Evolutionary conservation across 1,284 basidiomycete species (phyloP).

Genomic region (Psilocybe mexicana): DNA sequence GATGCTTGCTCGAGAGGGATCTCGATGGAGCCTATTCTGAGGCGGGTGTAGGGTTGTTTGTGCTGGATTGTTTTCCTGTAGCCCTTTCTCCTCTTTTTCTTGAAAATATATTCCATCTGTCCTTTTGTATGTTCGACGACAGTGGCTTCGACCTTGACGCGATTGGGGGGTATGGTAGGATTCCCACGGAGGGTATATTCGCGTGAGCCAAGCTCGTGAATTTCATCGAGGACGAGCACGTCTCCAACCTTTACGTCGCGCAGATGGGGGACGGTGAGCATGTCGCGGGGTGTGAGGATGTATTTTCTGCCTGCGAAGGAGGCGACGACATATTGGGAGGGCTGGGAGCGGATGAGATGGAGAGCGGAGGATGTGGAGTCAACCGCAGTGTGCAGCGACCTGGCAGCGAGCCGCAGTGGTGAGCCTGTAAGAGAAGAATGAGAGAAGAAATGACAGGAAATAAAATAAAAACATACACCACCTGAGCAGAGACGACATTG

Average conservation of each 20-base stretch:
- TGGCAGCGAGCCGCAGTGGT: conserved; percentile 20
- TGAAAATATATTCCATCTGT: conserved; percentile 86
- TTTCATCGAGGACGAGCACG: conserved; percentile 79
- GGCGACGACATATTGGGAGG: conserved; percentile 87
- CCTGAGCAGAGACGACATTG: conserved; percentile 26
- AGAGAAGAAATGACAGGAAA: conserved; percentile 1
- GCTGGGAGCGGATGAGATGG: conserved; percentile 74
- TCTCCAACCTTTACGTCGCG: conserved; percentile 84
- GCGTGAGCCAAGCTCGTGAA: conserved; percentile 93
- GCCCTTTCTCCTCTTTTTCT: conserved; percentile 98
- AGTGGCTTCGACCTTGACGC: conserved; percentile 80
- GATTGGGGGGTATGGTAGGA: conserved; percentile 56
- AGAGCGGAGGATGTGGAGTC: conserved; percentile 52
- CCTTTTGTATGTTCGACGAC: conserved; percentile 97
- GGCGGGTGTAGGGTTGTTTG: conserved; percentile 92
- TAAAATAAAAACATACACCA: conserved; percentile 26
- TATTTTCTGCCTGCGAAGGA: conserved; percentile 88
- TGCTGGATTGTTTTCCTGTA: conserved; percentile 76
- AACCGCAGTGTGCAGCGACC: conserved; percentile 33
- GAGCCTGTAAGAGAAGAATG: conserved; percentile 15
- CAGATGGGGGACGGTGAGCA: conserved; percentile 90
- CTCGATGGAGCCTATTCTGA: conserved; percentile 74
- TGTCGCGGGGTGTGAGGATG: conserved; percentile 85
- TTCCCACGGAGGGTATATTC: conserved; percentile 89
- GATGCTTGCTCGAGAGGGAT: conserved; percentile 33